Evolutionary conservation across 2,329 filamentous ascomycete species (phyloP).

Genomic region (Monosporascus sp.): DNA sequence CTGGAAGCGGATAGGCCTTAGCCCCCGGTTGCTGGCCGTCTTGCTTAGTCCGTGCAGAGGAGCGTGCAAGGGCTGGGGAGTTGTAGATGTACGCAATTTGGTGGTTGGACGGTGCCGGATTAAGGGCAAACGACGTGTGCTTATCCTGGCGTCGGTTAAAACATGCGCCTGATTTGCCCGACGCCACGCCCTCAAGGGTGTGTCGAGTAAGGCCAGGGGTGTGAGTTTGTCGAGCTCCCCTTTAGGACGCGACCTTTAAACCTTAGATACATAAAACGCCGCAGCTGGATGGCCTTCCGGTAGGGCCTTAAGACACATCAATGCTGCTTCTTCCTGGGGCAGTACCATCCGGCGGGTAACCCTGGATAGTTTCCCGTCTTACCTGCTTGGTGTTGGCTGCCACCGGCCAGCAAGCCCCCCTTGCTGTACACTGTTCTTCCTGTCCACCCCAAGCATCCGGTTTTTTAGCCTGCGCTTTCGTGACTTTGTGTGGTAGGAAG

Average conservation of each 20-base stretch:
- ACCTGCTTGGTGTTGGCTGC: neutral
- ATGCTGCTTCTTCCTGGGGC: slow-evolving; percentile 22
- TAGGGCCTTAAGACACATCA: slow-evolving; percentile 19
- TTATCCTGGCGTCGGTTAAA: slow-evolving; percentile 14
- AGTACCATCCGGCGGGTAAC: slow-evolving; percentile 29
- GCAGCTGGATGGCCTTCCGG: slow-evolving; percentile 21
- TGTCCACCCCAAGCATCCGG: too few relatives aligned
- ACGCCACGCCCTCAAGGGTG: slow-evolving; percentile 4
- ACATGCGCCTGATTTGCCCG: slow-evolving; percentile 9
- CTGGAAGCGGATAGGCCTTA: too few relatives aligned
- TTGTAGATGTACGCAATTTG: slow-evolving; percentile 3
- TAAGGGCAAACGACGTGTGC: slow-evolving; percentile 16
- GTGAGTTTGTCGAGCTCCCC: slow-evolving; percentile 4
- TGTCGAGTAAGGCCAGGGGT: slow-evolving; percentile 4
- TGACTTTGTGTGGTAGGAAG: neutral
- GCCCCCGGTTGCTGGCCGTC: too few relatives aligned
- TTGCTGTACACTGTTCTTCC: neutral
- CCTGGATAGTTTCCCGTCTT: slow-evolving; percentile 14
- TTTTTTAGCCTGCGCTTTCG: neutral
- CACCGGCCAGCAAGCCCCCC: neutral
- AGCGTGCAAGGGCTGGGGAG: neutral
- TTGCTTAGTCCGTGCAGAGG: neutral
- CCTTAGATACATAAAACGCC: slow-evolving; percentile 9
- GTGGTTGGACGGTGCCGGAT: slow-evolving; percentile 12
- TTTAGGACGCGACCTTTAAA: slow-evolving; percentile 7